These are phyloP conservation scores for Rhizopogon vesiculosus DNA, from an alignment of 768 basidiomycete genomes.

Conservation along the genomic window DNA sequence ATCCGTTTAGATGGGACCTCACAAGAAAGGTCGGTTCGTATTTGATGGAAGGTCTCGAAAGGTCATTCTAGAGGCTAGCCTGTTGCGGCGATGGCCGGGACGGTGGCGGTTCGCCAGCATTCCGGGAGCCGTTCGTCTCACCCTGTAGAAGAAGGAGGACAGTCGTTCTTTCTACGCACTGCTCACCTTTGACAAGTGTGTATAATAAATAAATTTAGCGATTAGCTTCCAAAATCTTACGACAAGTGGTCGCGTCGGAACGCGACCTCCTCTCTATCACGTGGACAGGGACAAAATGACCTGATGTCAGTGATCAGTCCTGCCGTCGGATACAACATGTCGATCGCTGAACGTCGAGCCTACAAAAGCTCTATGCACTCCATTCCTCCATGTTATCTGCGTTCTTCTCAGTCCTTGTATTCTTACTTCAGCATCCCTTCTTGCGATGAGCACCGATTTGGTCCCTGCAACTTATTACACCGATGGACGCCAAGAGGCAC, in stretches of 20 bases:
- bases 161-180: no score
- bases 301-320: neutral
- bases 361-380: slow-evolving; percentile 1
- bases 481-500: slow-evolving; percentile 60
- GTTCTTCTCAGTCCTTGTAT: neutral
- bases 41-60: no score
- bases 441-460: neutral
- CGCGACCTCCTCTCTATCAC: neutral
- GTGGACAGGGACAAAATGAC: neutral
- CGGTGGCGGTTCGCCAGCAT: neutral
- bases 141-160: no score
- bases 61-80: no score
- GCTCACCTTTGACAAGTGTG: no score
- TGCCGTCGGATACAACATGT: neutral
- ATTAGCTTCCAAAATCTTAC: no score
- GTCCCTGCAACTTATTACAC: slow-evolving; percentile 21
- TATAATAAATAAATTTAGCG: no score
- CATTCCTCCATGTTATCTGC: neutral
- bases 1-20: no score
- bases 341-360: neutral
- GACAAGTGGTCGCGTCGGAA: no score
- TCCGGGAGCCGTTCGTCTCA: neutral
- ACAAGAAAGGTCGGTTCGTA: no score
- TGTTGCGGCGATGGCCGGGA: no score
- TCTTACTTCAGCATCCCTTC: neutral